Evolutionary conservation across 1,284 basidiomycete species (phyloP), one percentile per base, ranked within the genome.

Genomic region (Takashimella koratensis): DNA sequence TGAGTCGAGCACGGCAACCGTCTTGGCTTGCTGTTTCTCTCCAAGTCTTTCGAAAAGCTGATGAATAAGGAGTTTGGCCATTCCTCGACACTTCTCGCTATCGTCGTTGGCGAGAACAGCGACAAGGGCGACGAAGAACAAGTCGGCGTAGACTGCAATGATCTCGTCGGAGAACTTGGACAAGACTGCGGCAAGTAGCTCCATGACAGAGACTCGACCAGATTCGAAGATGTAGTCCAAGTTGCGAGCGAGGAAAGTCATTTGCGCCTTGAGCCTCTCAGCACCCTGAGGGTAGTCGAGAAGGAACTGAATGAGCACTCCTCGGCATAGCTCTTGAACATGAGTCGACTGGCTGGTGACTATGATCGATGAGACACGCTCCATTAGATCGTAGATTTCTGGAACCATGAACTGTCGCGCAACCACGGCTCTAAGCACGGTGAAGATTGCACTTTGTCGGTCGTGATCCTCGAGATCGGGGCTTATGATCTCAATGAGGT

Each of bases 271-370:
- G 11, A 98, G 80, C 2, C 95, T 84, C 1, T 88, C 89, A 64
- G 91, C 89, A 36, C 96, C 96, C 73, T 98, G 96, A 1, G 96
- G 96, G 67, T 98, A 99, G 67, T 99, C 95, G 40, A 98, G 84
- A 54, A 98, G 79, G 81, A 99, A 99, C 68, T 96, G 91, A 43
- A 98, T 83, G 40, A 95, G 82, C 26, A 93, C 84, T 40, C 87
- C 84, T 21, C 96, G 86, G 65, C 90, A 95, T 1, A 90, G 83
- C 68, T 96, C 94, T 67, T 94, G 92, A 6, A 96, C 92, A 62
- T 90, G 87, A 0, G 85, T 75, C 11, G 90, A 90, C 74, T 98
- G 95, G 63, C 84, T 93, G 8, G 92, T 96, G 41, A 99, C 91
- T 81, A 97, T 86, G 66, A 97, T 85, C 66, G 92, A 87, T 2